Evolutionary conservation across 2,329 filamentous ascomycete genomes (phyloP), one percentile per base, ranked within the genome.

Genomic region (Sporothrix pseudoabietina): DNA sequence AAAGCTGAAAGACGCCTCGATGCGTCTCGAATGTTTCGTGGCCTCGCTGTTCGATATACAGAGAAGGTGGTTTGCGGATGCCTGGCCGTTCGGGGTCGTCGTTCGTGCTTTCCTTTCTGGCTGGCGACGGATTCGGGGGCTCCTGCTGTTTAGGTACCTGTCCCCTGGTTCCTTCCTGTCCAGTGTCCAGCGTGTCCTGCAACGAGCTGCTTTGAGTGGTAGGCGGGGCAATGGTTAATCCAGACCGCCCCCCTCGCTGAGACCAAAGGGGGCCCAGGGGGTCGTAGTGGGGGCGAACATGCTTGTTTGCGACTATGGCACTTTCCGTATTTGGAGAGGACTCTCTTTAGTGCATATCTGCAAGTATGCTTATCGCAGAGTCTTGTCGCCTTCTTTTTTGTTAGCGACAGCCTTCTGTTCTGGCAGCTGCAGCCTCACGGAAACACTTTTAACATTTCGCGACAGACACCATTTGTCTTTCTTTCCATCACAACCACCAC

Each of bases 211-310:
- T 72, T 66, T 70, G 72, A 71, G 39, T 71, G 70, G 65, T 49
- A 69, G 49, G 75, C 75, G 75, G 75, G 75, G 75, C 72, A 75
- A 74, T 63, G 72, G 72, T 76, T 76, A 72, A 73, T 76, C 75
- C 75, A 75, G 73, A 69, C 75, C 71, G 72, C 73, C 72, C 69
- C 49, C 26, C 52, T 49, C 65, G 26, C 47, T 35, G 65, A 52
- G 44, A 52, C 65, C 65, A 35, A 16, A 39, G 35, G 39, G 49
- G 69, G 72, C 69, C 71, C 69, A 73, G 72, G 72, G 72, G 69
- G 72, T 65, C 55, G 54, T 69, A 63, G 49, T 65, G 44, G 35
- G 63, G 65, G 44, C 54, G 26, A 47, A 30, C 55, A 66, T 63
- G 71, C 63, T 52, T 52, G 61, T 30, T 66, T 66, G 61, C 61